Conservation (phyloP, 192 early-diverging fungal genomes). For the Coemansia sp. region DNA sequence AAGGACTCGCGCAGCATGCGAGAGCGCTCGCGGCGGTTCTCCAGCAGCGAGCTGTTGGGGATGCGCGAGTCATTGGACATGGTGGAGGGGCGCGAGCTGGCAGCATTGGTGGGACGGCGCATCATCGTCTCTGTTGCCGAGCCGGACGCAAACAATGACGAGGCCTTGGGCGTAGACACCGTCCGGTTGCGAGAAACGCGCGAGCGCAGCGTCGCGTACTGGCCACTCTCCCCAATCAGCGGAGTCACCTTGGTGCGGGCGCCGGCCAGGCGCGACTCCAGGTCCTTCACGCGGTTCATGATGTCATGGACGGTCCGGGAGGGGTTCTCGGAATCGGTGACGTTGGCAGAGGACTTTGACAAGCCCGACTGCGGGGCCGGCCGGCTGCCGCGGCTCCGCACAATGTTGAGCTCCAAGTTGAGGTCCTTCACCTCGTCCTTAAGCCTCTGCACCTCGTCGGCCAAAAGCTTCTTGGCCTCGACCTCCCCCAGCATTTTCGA, state of each 20-base stretch:
- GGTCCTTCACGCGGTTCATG: slow-evolving; percentile 70
- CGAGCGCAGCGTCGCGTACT: slow-evolving; percentile 44
- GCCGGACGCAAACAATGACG: slow-evolving; percentile 8
- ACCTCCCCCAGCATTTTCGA: slow-evolving; percentile 66
- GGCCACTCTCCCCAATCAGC: slow-evolving; percentile 50
- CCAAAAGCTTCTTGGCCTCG: slow-evolving; percentile 63
- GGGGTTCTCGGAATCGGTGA: slow-evolving; percentile 51
- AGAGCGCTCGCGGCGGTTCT: slow-evolving; percentile 26
- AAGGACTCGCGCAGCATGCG: slow-evolving; percentile 32
- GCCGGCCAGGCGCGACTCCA: slow-evolving; percentile 71
- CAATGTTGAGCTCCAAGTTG: slow-evolving; percentile 56
- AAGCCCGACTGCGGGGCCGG: slow-evolving; percentile 28
- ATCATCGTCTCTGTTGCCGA: slow-evolving; percentile 1
- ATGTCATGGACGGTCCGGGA: slow-evolving; percentile 72
- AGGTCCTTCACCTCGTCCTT: slow-evolving; percentile 70
- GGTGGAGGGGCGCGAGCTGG: background rate
- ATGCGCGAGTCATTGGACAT: slow-evolving; percentile 14
- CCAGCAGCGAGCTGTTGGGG: slow-evolving; percentile 12
- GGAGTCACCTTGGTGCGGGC: slow-evolving; percentile 75
- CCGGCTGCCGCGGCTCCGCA: slow-evolving; percentile 45
- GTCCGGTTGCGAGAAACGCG: slow-evolving; percentile 35
- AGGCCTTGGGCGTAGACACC: slow-evolving; percentile 37
- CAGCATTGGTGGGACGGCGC: slow-evolving; percentile 14
- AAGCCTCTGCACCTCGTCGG: slow-evolving; percentile 71
- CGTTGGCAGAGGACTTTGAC: slow-evolving; percentile 45